Base-by-base conservation (phyloP, 2,329 filamentous ascomycete genomes). In the Monosporascus sp. region DNA sequence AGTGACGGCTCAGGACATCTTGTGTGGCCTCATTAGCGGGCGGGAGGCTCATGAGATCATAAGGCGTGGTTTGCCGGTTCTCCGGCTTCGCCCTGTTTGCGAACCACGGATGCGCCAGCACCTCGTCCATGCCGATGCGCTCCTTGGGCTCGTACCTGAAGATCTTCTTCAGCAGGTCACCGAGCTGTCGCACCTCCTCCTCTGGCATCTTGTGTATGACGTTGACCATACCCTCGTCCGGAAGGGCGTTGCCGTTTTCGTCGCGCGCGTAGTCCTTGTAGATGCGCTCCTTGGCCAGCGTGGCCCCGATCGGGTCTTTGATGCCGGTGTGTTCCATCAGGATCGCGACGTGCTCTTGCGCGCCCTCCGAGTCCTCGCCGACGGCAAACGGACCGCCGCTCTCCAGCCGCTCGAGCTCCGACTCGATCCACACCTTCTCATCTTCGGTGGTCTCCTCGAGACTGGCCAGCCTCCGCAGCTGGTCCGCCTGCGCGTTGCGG, bases 81-180 rank as follows among this genome's bases (percentile, higher is more conserved):
- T 27, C n/a, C 24, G 43, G 43, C 9, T 27, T 27, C 17, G n/a
- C 22, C 22, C 14, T 46, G 24, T n/a, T 24, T 5, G 38, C 37
- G 48, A 53, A 53, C 44, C 45, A 53, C 16, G 47, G 16, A 17
- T 53, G 52, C 5, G 24, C n/a, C 22, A 53, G 31, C 31, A 53
- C 48, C 6, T 17, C 40, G 11, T 53, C 43, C 9, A 53, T 53
- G 7, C 34, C 41, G 19, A 53, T 47, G 14, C 52, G 52, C 19
- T 53, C 41, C n/a, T 47, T 34, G 0, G 52, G 52, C 3, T 47
- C 31, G 38, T 49, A 53, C 22, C 43, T 45, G 40, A 53, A 47
- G 16, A 53, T 40, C 48, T 53, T 50, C 31, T 26, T 22, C n/a
- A 50, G 6, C 19, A 53, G 34, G 34, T 53, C 52, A 3, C 48